These are phyloP conservation scores for Evernia prunastri DNA, from an alignment of 495 filamentous ascomycete species.

Conservation along the genomic window DNA sequence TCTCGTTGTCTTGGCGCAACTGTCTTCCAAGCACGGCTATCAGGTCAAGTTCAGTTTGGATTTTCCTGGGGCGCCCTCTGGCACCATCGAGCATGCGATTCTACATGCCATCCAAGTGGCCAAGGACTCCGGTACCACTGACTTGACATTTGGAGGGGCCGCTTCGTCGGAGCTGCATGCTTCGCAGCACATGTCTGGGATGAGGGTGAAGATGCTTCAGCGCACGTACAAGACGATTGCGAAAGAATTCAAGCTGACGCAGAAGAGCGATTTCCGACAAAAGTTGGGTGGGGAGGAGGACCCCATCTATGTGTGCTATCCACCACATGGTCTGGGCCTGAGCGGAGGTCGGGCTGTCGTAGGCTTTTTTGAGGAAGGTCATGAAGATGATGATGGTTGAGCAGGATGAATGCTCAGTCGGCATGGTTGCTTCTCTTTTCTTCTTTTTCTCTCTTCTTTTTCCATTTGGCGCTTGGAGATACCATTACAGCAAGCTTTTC, in stretches of 20 bases:
- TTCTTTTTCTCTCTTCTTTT: too few relatives aligned
- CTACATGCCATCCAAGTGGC: slow-evolving; percentile 67
- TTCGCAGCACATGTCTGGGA: slow-evolving; percentile 67
- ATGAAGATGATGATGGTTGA: slow-evolving; percentile 8
- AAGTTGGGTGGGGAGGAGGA: slow-evolving; percentile 77
- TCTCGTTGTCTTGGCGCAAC: slow-evolving; percentile 65
- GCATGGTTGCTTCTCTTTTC: not conserved
- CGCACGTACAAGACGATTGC: slow-evolving; percentile 71
- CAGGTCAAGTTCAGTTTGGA: slow-evolving; percentile 86
- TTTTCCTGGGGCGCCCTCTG: slow-evolving; percentile 70
- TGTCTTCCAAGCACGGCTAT: slow-evolving; percentile 69
- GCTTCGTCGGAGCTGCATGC: slow-evolving; percentile 60
- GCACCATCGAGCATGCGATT: slow-evolving; percentile 74
- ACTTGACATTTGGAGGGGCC: slow-evolving; percentile 74
- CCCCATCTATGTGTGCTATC: slow-evolving; percentile 74
- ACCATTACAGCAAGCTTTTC: not conserved
- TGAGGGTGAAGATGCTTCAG: slow-evolving; percentile 65
- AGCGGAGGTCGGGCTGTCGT: slow-evolving; percentile 68
- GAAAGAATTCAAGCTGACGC: slow-evolving; percentile 67
- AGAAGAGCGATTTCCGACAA: slow-evolving; percentile 80
- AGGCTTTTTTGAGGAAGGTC: slow-evolving; percentile 76
- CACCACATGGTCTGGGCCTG: slow-evolving; percentile 69
- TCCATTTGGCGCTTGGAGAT: not conserved
- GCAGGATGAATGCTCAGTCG: not conserved
- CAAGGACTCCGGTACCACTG: slow-evolving; percentile 53